Evolutionary conservation across 768 basidiomycete genomes (phyloP), one percentile per base, ranked within the genome.

Genomic region (Macrolepiota albuminosa): DNA sequence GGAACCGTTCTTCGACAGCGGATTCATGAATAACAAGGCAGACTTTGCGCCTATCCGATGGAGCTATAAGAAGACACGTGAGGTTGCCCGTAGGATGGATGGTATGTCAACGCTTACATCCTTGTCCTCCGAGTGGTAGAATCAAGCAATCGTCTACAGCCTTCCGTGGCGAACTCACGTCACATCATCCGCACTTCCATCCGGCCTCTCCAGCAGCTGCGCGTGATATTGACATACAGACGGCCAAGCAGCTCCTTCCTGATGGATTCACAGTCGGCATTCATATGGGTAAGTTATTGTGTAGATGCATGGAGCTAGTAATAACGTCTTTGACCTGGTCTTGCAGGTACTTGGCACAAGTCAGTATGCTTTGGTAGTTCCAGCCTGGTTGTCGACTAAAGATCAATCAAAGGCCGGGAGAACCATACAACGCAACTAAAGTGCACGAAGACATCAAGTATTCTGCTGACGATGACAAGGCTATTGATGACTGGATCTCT

Each of bases 21-120:
- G 87, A n/a, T 88, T 89, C 81, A 84, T 89, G 87, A 88, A 86
- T 75, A 69, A 88, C 76, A 86, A 86, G 76, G 87, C 87, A 33
- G 87, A 88, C 74, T 87, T 87, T 66, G 86, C 85, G 26, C 87
- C 87, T 14, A 84, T 88, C 64, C 83, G 86, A 39, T 88, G 87
- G 87, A 84, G 84, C 68, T 88, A 88, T 77, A 88, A 88, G 83
- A 84, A 84, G 78, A 86, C 85, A 16, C 83, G 87, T 63, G 87
- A 88, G 66, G 73, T 88, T 26, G 87, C 86, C 26, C 78, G 87
- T 64, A 76, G 87, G 63, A 88, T 88, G 87, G 86, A 88, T 61
- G 78, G 84, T 85, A 65, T 60, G 76, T 40, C 4, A 21, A 21
- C 6, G n/a, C 10, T 39, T 36, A 3, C 0, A 24, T 43, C 3